Evolutionary conservation across 805 yeast species (phyloP).

Genomic region (Wickerhamiella nectarea): DNA sequence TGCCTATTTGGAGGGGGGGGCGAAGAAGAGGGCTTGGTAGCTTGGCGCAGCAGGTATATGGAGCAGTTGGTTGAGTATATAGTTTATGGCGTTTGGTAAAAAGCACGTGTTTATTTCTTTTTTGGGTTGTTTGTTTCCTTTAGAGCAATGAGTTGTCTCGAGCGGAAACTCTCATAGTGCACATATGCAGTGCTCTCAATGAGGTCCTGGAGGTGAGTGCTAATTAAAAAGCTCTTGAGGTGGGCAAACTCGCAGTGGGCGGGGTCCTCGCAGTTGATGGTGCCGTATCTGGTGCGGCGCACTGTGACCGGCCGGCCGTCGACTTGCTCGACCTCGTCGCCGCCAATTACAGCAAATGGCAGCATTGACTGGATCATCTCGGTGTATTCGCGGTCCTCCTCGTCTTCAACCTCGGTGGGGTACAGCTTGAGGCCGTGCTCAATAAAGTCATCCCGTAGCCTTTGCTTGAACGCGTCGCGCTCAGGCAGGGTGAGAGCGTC

Average conservation of each 20-base stretch:
- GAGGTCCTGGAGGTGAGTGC: conserved; percentile 91
- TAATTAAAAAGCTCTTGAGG: conserved; percentile 82
- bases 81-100: too few species aligned
- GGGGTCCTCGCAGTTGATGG: conserved; percentile 84
- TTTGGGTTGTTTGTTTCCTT: conserved; percentile 50
- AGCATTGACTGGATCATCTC: conserved; percentile 28
- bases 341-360: conserved; percentile 92
- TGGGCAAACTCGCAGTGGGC: conserved; percentile 92
- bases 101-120: conserved; percentile 11
- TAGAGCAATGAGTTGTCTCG: conserved; percentile 84
- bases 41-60: too few species aligned
- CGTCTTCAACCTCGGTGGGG: conserved; percentile 52
- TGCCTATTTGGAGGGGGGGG: too few species aligned
- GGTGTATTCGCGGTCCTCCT: conserved; percentile 25
- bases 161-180: conserved; percentile 87
- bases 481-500: conserved; percentile 82
- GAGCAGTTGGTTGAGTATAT: too few species aligned
- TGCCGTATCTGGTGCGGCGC: conserved; percentile 88
- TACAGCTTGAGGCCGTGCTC: conserved; percentile 63
- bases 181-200: conserved; percentile 79
- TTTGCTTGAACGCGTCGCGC: conserved; percentile 62
- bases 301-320: conserved; percentile 78
- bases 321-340: conserved; percentile 60
- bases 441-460: conserved; percentile 58
- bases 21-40: too few species aligned